Conservation (phyloP, 1,139 yeast genomes). For the Candida frijolesensis region DNA sequence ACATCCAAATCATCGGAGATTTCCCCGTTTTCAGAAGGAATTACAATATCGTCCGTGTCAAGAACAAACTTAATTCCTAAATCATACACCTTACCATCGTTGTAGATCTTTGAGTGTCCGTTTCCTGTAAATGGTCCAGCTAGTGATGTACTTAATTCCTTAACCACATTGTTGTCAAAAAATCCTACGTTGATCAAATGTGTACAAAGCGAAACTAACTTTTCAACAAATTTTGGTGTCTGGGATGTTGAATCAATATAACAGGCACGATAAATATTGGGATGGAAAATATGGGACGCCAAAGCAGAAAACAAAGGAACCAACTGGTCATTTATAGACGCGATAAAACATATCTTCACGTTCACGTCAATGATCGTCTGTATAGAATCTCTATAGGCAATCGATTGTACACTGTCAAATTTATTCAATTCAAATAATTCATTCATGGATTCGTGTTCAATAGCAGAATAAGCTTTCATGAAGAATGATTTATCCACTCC, state of each 20-base stretch:
- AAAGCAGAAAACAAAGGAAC: conserved; percentile 90
- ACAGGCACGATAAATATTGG: conserved; percentile 85
- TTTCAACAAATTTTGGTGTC: conserved; percentile 50
- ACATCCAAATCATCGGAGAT: conserved; percentile 12
- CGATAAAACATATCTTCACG: conserved; percentile 78
- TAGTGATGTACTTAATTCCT: conserved; percentile 77
- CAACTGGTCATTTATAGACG: conserved; percentile 87
- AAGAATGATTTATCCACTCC: conserved; percentile 84
- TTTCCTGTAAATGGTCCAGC: conserved; percentile 94
- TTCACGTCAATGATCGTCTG: conserved; percentile 66
- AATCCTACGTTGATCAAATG: conserved; percentile 63
- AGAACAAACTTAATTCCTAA: conserved; percentile 73
- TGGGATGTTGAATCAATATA: conserved; percentile 72
- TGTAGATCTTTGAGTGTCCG: conserved; percentile 89
- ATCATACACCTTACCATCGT: conserved; percentile 82
- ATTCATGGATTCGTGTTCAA: conserved; percentile 81
- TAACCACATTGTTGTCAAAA: conserved; percentile 75
- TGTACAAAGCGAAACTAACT: conserved; percentile 49
- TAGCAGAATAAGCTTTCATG: conserved; percentile 85
- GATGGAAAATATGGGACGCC: conserved; percentile 82
- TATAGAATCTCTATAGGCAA: conserved; percentile 68
- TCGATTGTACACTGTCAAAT: conserved; percentile 69
- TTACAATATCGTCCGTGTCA: conserved; percentile 68
- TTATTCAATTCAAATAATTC: conserved; percentile 89
- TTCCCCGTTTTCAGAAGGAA: conserved; percentile 27